phyloP scores from a whole-genome alignment of 768 basidiomycete species.

The Kwoniella shandongensis region DNA sequence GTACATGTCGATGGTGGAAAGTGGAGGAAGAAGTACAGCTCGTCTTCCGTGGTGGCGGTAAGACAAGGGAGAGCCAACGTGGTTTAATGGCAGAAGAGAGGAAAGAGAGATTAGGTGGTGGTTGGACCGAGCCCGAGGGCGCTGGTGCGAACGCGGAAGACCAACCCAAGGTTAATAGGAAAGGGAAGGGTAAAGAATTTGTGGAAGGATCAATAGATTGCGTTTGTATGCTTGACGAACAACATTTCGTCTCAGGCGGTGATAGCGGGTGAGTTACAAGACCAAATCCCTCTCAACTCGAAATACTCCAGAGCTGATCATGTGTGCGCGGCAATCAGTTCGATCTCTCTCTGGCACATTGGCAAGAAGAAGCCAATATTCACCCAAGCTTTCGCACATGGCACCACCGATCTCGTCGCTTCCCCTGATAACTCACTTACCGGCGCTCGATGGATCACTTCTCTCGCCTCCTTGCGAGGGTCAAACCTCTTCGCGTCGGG shows the following conservation, averaged over 20 bases:
- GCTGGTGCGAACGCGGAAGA: slow-evolving; percentile 60
- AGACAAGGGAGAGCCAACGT: slow-evolving; percentile 69
- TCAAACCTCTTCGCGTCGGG: slow-evolving; percentile 90
- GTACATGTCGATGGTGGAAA: slow-evolving; percentile 93
- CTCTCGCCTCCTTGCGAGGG: slow-evolving; percentile 76
- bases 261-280: slow-evolving; percentile 80
- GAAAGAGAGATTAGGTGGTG: slow-evolving; percentile 63
- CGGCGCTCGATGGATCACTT: slow-evolving; percentile 88
- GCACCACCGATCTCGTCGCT: slow-evolving; percentile 56
- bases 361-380: slow-evolving; percentile 94
- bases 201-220: slow-evolving; percentile 90
- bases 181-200: slow-evolving; percentile 59
- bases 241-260: slow-evolving; percentile 86
- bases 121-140: slow-evolving; percentile 52
- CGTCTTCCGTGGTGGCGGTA: slow-evolving; percentile 93
- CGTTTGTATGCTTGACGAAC: slow-evolving; percentile 93
- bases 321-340: slow-evolving; percentile 57
- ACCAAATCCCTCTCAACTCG: too few species aligned
- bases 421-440: slow-evolving; percentile 67
- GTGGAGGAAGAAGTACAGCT: slow-evolving; percentile 91
- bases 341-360: slow-evolving; percentile 89
- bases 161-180: slow-evolving; percentile 46
- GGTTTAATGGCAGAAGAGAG: slow-evolving; percentile 57
- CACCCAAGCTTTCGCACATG: slow-evolving; percentile 82
- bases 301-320: too few species aligned